Conservation (phyloP, 2,329 filamentous ascomycete genomes). For the Falciphora oryzae region DNA sequence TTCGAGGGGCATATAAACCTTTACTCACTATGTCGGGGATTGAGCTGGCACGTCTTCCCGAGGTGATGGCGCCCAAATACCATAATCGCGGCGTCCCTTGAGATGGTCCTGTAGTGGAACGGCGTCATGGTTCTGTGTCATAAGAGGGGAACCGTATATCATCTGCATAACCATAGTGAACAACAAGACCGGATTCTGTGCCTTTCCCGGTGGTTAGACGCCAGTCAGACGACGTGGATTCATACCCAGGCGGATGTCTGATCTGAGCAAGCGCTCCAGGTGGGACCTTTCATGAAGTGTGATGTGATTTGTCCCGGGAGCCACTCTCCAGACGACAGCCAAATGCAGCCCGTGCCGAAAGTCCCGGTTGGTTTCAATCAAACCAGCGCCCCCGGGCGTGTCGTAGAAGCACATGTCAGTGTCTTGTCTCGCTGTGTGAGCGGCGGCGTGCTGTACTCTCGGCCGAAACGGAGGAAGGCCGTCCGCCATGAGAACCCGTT, state of each 20-base stretch:
- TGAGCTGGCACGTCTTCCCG: not conserved
- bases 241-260: not conserved
- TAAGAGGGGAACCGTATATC: not conserved
- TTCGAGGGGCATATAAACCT: not conserved
- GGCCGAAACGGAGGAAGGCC: no score
- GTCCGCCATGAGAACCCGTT: no score
- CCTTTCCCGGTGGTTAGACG: not conserved
- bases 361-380: no score
- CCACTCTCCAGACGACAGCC: no score
- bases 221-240: not conserved
- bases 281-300: not conserved
- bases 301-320: not conserved
- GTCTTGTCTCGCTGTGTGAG: no score
- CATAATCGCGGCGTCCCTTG: not conserved
- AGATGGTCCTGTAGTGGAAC: not conserved
- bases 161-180: not conserved
- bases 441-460: no score
- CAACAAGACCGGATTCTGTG: not conserved
- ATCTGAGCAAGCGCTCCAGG: not conserved
- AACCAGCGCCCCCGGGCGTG: no score
- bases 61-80: not conserved
- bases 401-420: no score
- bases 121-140: not conserved
- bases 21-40: not conserved
- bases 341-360: no score